Evolutionary conservation across 805 yeast species (phyloP).

Genomic region (Cyberlindnera mrakii): DNA sequence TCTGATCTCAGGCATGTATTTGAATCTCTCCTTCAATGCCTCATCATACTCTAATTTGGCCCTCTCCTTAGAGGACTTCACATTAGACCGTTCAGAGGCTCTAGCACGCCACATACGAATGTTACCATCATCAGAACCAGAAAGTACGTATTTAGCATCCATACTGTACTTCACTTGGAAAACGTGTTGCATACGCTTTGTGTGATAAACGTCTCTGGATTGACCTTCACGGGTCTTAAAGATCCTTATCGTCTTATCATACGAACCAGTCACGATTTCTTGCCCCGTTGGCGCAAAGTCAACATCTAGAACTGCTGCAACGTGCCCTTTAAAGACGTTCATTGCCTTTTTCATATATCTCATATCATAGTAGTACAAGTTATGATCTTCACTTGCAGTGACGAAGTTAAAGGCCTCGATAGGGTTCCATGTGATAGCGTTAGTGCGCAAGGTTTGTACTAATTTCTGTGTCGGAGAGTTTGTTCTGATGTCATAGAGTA

Average conservation of each 20-base stretch:
- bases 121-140: slow-evolving; percentile 96
- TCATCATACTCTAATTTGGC: slow-evolving; percentile 84
- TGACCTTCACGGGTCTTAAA: slow-evolving; percentile 77
- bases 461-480: slow-evolving; percentile 89
- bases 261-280: slow-evolving; percentile 91
- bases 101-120: slow-evolving; percentile 87
- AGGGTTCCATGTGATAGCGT: slow-evolving; percentile 92
- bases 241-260: slow-evolving; percentile 87
- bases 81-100: slow-evolving; percentile 78
- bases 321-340: slow-evolving; percentile 91
- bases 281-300: slow-evolving; percentile 97
- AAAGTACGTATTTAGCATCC: slow-evolving; percentile 80
- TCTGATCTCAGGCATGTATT: slow-evolving; percentile 93
- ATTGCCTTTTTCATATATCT: slow-evolving; percentile 76
- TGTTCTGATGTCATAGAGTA: slow-evolving; percentile 85
- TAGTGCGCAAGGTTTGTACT: slow-evolving; percentile 74
- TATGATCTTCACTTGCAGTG: slow-evolving; percentile 90
- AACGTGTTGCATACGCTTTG: slow-evolving; percentile 95
- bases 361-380: slow-evolving; percentile 94
- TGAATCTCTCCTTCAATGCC: slow-evolving; percentile 86
- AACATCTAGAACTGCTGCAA: slow-evolving; percentile 88
- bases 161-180: slow-evolving; percentile 79
- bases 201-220: slow-evolving; percentile 91
- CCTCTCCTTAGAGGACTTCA: slow-evolving; percentile 75
- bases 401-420: slow-evolving; percentile 95